Conservation (phyloP, 345 rosid species). For the Abelmoschus esculentus region DNA sequence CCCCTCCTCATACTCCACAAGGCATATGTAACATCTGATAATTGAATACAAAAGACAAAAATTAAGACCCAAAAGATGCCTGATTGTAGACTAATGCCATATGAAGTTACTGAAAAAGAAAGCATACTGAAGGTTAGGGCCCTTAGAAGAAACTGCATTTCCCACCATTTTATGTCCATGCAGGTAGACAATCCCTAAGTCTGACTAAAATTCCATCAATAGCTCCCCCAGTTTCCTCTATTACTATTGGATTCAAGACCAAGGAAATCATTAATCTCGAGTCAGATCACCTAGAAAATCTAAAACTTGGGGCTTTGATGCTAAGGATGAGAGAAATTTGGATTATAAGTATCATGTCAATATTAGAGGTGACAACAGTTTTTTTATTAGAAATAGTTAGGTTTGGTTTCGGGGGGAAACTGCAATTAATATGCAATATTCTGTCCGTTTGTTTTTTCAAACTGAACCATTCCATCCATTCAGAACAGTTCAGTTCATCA, state of each 20-base stretch:
- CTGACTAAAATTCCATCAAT: not conserved
- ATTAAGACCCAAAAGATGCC: not conserved
- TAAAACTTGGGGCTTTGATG: not conserved
- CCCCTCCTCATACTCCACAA: slow-evolving; percentile 92
- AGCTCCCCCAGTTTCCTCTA: not conserved
- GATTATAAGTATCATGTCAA: not conserved
- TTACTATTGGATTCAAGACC: not conserved
- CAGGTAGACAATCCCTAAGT: not conserved
- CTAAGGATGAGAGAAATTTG: not conserved
- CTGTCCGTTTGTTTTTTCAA: not conserved
- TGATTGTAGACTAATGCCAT: not conserved
- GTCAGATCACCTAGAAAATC: not conserved
- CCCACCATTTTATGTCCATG: no score
- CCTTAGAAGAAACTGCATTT: no score
- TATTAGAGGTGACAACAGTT: not conserved
- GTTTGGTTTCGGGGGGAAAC: not conserved
- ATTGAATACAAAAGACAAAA: not conserved
- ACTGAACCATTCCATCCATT: no score
- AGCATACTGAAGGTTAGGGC: not conserved
- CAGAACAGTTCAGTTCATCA: not conserved
- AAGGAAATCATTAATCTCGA: not conserved
- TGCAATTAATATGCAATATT: not conserved
- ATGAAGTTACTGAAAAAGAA: not conserved
- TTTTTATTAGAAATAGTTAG: no score
- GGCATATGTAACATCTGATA: slow-evolving; percentile 92